These are phyloP conservation scores for Fusarium tjaetaba DNA, from an alignment of 2,329 filamentous ascomycete genomes.

Conservation along the genomic window DNA sequence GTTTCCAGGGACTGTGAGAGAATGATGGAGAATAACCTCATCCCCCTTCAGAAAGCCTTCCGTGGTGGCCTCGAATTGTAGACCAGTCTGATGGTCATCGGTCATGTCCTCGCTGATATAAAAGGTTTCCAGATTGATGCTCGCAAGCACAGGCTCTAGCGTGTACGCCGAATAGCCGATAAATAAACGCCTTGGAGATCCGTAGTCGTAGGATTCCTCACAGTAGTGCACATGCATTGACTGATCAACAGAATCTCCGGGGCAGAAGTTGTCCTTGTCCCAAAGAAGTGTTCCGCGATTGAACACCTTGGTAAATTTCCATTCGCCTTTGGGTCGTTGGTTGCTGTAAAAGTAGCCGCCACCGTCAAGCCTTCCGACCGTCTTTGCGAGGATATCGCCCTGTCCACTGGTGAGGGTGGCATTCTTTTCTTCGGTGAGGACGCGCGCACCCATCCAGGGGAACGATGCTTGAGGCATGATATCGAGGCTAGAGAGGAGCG, in stretches of 20 bases:
- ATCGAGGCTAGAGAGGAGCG: neutral
- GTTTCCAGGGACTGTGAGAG: neutral
- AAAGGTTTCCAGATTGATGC: neutral
- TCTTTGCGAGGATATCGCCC: fast-evolving
- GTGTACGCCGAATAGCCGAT: neutral
- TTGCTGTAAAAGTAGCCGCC: neutral
- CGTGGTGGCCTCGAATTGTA: neutral
- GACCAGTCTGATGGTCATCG: neutral
- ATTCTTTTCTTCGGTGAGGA: fast-evolving
- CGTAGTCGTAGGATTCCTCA: neutral
- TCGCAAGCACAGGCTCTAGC: neutral
- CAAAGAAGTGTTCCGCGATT: neutral
- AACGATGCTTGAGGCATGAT: neutral
- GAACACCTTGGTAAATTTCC: fast-evolving
- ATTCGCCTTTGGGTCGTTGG: neutral
- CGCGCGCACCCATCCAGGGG: neutral
- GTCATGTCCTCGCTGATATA: neutral
- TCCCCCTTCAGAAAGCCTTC: neutral
- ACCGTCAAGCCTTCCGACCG: neutral
- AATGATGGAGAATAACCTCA: neutral
- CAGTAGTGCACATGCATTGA: neutral
- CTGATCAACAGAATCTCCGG: neutral
- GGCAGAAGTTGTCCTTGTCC: neutral
- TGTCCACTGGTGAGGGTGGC: no score
- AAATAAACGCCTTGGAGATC: neutral